Evolutionary conservation across 2,329 filamentous ascomycete genomes (phyloP).

Genomic region (Aspergillus novoparasiticus): DNA sequence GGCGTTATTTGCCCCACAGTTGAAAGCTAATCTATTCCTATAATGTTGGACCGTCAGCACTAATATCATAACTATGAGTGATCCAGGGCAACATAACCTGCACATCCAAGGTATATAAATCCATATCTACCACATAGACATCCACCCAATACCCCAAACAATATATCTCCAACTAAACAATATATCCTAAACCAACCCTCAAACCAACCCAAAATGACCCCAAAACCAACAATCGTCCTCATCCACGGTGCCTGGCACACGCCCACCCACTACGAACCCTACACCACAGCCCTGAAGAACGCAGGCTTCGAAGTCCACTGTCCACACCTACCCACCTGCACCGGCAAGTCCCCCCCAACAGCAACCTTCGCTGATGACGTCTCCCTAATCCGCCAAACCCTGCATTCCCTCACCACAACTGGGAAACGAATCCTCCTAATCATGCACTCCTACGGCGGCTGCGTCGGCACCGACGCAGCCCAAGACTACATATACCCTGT

Average conservation of each 20-base stretch:
- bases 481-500: background rate
- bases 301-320: background rate
- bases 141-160: background rate
- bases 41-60: background rate
- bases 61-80: background rate
- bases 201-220: background rate
- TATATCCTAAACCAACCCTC: too few relatives aligned
- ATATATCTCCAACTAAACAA: background rate
- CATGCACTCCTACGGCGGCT: constrained; percentile 3
- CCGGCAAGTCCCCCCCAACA: background rate
- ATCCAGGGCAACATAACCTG: too few relatives aligned
- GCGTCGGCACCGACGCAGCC: background rate
- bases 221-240: constrained; percentile 2
- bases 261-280: background rate
- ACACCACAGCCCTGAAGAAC: background rate
- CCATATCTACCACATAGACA: background rate
- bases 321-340: constrained; percentile 3
- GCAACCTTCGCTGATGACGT: constrained; percentile 1
- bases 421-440: background rate
- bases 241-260: constrained; percentile 5
- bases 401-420: background rate
- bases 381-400: background rate
- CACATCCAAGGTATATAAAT: background rate
- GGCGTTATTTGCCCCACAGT: background rate
- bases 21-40: background rate